Evolutionary conservation across 805 yeast species (phyloP).

Genomic region (Lipomyces starkeyi): DNA sequence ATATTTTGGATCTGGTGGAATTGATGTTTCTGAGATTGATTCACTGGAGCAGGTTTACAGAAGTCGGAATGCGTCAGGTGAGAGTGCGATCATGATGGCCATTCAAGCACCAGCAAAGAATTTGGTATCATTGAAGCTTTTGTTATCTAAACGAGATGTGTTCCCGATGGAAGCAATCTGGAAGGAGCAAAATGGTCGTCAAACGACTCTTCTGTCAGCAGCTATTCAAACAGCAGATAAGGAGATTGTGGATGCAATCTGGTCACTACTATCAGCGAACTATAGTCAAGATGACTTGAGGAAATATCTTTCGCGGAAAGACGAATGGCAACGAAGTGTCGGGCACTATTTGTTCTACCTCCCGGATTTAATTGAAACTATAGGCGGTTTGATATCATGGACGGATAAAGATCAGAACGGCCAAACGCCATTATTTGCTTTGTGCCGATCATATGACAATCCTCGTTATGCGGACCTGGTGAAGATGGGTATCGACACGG

Average conservation of each 20-base stretch:
- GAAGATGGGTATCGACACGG: constrained; percentile 50
- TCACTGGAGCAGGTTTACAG: constrained; percentile 35
- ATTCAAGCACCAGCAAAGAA: constrained; percentile 53
- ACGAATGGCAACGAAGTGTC: constrained; percentile 60
- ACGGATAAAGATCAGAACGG: constrained; percentile 62
- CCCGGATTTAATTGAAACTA: constrained; percentile 53
- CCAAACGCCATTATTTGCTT: constrained; percentile 78
- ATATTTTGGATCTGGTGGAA: constrained; percentile 29
- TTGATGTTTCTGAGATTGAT: constrained; percentile 34
- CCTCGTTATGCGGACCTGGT: constrained; percentile 61
- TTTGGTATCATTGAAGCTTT: constrained; percentile 51
- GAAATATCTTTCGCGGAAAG: constrained; percentile 57
- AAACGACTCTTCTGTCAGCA: constrained; percentile 62
- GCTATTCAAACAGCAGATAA: constrained; percentile 64
- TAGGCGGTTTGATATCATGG: constrained; percentile 77
- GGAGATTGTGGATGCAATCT: constrained; percentile 55
- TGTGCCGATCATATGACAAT: constrained; percentile 83
- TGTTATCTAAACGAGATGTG: constrained; percentile 56
- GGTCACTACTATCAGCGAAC: constrained; percentile 52
- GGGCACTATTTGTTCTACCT: constrained; percentile 78
- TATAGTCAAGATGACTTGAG: constrained; percentile 55
- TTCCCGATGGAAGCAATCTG: constrained; percentile 71
- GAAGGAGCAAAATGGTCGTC: constrained; percentile 62
- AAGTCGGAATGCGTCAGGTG: constrained; percentile 55
- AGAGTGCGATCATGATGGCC: constrained; percentile 71